Evolutionary conservation across 2,329 filamentous ascomycete genomes (phyloP).

Genomic region (Exophiala calicioides): DNA sequence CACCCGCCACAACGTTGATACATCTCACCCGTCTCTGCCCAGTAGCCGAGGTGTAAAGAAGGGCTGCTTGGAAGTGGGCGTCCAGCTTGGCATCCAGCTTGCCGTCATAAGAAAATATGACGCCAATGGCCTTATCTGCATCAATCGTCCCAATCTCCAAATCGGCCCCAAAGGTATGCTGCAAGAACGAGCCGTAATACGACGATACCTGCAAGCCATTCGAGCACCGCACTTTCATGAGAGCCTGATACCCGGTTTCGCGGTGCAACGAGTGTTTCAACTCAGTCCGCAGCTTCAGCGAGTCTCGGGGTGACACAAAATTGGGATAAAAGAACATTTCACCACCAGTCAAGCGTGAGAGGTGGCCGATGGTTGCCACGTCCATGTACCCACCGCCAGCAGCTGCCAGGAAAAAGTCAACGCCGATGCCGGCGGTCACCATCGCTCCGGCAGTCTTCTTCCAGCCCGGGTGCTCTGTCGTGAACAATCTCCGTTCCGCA

Average conservation of each 20-base stretch:
- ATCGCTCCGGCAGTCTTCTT: conserved; percentile 84
- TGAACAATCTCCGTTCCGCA: conserved; percentile 86
- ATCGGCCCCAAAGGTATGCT: conserved; percentile 92
- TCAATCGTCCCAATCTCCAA: conserved; percentile 91
- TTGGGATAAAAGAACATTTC: conserved; percentile 98
- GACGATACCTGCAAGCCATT: conserved; percentile 89
- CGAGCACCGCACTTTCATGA: conserved; percentile 98
- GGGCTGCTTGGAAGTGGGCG: conserved; percentile 92
- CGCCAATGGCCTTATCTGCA: conserved; percentile 87
- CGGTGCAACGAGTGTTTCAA: conserved; percentile 82
- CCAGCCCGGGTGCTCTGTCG: conserved; percentile 86
- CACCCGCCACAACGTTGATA: conserved; percentile 88
- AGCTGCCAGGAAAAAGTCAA: conserved; percentile 92
- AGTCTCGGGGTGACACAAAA: conserved; percentile 84
- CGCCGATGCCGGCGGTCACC: conserved; percentile 80
- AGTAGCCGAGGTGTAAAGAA: conserved; percentile 88
- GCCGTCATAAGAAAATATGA: conserved; percentile 92
- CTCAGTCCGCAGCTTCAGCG: conserved; percentile 79
- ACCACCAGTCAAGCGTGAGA: conserved; percentile 85
- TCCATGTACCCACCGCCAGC: conserved; percentile 90
- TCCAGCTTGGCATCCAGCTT: conserved; percentile 97
- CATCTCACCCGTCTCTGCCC: conserved; percentile 90
- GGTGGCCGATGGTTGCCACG: conserved; percentile 86
- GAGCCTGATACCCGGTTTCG: conserved; percentile 89
- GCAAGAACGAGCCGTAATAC: conserved; percentile 96